Conservation (phyloP, 2,329 filamentous ascomycete species). For the Colletotrichum eleusines region DNA sequence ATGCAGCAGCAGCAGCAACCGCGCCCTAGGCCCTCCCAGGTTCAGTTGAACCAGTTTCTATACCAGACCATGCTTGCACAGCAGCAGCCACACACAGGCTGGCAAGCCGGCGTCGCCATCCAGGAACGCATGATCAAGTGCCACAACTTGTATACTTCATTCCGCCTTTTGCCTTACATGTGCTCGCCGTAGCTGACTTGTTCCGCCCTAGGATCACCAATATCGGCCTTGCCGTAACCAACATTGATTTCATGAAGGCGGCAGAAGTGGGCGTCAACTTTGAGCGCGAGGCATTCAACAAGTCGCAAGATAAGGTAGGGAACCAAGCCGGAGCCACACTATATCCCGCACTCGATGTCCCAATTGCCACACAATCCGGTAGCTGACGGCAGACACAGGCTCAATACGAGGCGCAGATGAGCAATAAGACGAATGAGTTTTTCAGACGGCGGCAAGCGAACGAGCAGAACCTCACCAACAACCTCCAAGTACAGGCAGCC, state of each 20-base stretch:
- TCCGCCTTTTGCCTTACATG: slow-evolving; percentile 3
- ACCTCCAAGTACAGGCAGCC: slow-evolving; percentile 60
- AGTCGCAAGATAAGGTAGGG: slow-evolving; percentile 62
- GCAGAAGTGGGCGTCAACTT: slow-evolving; percentile 58
- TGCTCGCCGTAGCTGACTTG: slow-evolving; percentile 29
- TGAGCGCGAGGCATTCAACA: slow-evolving; percentile 62
- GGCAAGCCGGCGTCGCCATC: slow-evolving; percentile 55
- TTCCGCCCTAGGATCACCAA: slow-evolving; percentile 60
- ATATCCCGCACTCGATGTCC: background rate
- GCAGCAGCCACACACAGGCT: slow-evolving; percentile 51
- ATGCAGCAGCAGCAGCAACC: slow-evolving; percentile 52
- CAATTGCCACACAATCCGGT: slow-evolving; percentile 34
- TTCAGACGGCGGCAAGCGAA: slow-evolving; percentile 64
- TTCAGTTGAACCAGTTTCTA: slow-evolving; percentile 54
- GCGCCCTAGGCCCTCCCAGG: slow-evolving; percentile 51
- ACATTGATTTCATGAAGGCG: slow-evolving; percentile 56
- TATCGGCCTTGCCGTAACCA: slow-evolving; percentile 59
- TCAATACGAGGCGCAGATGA: slow-evolving; percentile 63
- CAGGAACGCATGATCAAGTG: slow-evolving; percentile 58
- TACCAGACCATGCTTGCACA: slow-evolving; percentile 55
- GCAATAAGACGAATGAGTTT: slow-evolving; percentile 60
- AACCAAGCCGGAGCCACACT: background rate
- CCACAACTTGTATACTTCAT: slow-evolving; percentile 55
- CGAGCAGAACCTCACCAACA: slow-evolving; percentile 62
- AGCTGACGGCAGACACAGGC: slow-evolving; percentile 51